Percentiles rank a stretch among this genome's conserved stretches.
Evolutionary conservation across 2,329 filamentous ascomycete genomes (phyloP).

Genomic region (Pseudocercospora fijiensis): DNA sequence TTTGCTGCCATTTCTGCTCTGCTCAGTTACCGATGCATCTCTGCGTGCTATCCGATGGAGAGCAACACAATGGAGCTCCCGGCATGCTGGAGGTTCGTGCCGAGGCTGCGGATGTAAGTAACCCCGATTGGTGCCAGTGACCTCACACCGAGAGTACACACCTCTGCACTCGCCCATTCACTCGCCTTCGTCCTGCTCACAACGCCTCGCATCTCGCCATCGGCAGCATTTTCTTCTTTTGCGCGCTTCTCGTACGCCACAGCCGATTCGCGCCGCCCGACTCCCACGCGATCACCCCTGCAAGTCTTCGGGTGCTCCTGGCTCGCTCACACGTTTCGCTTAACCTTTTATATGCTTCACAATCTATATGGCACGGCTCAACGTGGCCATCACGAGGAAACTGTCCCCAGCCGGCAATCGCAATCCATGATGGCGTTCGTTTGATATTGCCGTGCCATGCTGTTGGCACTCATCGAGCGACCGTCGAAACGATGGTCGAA

Average conservation of each 20-base stretch:
- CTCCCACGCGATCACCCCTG: not conserved
- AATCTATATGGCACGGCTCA: conserved; percentile 17
- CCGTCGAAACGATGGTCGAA: not conserved
- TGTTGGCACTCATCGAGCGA: not conserved
- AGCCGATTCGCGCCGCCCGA: not conserved
- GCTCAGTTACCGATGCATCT: conserved; percentile 4
- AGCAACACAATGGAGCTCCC: not conserved
- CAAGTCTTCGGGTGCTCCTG: not conserved
- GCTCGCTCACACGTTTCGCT: conserved; percentile 8
- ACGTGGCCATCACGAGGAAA: conserved; percentile 2
- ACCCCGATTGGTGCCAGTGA: not conserved
- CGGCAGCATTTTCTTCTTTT: not conserved
- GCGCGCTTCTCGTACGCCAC: not conserved
- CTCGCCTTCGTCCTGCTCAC: not conserved
- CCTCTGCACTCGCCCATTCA: not conserved
- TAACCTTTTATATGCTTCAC: conserved; percentile 1
- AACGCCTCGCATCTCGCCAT: not conserved
- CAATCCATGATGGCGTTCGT: not conserved
- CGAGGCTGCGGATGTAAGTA: not conserved
- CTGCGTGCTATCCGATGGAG: not conserved
- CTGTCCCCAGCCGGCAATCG: not conserved
- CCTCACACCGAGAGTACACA: too few relatives aligned
- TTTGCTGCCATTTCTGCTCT: conserved; percentile 48
- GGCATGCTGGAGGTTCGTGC: not conserved
- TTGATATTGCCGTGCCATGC: not conserved